phyloP scores from a whole-genome alignment of 2,329 filamentous ascomycete species.

The Aspergillus latus region DNA sequence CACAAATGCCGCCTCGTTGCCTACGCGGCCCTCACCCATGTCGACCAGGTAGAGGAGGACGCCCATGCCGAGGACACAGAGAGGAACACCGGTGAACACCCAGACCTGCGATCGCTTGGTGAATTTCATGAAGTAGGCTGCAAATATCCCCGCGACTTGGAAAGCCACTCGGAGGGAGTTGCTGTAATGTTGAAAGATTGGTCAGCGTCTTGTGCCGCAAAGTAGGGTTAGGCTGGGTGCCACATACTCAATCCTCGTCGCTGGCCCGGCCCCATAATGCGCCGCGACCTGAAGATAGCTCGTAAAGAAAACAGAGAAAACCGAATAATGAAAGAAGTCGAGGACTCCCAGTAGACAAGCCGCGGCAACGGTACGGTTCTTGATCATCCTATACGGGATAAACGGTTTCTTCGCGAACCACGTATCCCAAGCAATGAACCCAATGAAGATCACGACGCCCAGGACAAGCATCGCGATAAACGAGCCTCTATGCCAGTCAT shows the following conservation, averaged over 20 bases:
- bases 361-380: constrained; percentile 40
- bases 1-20: constrained; percentile 38
- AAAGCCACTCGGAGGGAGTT: constrained; percentile 37
- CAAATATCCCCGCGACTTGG: constrained; percentile 39
- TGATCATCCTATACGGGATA: constrained; percentile 41
- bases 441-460: constrained; percentile 25
- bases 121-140: constrained; percentile 39
- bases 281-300: constrained; percentile 45
- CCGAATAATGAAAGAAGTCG: constrained; percentile 37
- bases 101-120: constrained; percentile 38
- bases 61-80: constrained; percentile 39
- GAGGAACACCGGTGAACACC: constrained; percentile 31
- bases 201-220: no score
- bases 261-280: constrained; percentile 36
- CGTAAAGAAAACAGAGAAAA: constrained; percentile 44
- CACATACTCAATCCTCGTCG: constrained; percentile 26
- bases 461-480: constrained; percentile 42
- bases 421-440: constrained; percentile 40
- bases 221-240: no score
- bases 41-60: constrained; percentile 27
- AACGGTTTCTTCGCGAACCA: constrained; percentile 42
- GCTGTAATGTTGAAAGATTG: constrained; percentile 17
- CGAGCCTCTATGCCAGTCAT: constrained; percentile 26
- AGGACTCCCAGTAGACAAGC: constrained; percentile 40
- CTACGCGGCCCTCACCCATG: constrained; percentile 24